These are phyloP conservation scores for Eucalyptus urophylla DNA, from an alignment of 345 rosid species.

Conservation along the genomic window DNA sequence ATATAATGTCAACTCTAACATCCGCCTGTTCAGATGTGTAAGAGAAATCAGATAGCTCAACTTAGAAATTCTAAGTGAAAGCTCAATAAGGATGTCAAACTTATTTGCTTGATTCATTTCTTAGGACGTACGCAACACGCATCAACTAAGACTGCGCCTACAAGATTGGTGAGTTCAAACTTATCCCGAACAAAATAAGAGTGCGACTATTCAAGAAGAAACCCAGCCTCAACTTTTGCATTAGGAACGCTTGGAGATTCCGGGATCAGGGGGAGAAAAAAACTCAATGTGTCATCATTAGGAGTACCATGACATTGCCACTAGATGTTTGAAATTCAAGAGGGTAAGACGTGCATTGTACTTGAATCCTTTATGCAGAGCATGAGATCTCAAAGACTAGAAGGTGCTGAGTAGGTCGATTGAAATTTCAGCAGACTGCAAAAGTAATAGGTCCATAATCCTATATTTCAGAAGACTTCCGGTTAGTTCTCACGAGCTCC, in stretches of 20 bases:
- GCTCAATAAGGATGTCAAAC: neutral
- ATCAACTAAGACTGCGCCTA: neutral
- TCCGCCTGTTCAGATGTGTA: accelerated
- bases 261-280: neutral
- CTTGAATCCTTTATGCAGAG: neutral
- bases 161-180: neutral
- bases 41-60: neutral
- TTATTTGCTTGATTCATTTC: neutral
- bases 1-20: neutral
- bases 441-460: neutral
- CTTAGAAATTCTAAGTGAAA: neutral
- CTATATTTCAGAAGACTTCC: neutral
- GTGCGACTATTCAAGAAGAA: neutral
- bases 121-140: neutral
- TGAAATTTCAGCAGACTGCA: neutral
- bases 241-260: neutral
- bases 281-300: neutral
- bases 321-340: neutral
- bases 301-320: neutral
- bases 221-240: neutral
- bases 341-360: neutral
- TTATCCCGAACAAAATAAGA: neutral
- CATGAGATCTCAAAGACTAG: neutral
- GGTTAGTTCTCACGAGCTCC: neutral
- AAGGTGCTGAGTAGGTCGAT: neutral